These are phyloP conservation scores for Elongisporangium undulatum DNA, from an alignment of 352 stramenopile species.

Conservation along the genomic window DNA sequence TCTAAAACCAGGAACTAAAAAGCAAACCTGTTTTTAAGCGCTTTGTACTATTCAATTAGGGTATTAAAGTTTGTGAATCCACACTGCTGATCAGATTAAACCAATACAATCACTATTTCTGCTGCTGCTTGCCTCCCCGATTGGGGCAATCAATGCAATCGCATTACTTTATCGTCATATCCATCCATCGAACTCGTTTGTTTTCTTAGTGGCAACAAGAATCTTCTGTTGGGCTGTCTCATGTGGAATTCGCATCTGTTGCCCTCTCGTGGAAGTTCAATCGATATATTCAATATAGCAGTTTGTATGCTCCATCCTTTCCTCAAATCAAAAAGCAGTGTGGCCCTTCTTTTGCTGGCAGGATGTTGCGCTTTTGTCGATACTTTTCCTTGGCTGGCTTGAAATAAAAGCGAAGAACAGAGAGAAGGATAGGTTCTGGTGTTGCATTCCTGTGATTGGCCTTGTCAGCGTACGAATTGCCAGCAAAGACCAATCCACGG, in stretches of 20 bases:
- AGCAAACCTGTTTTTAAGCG: too few relatives aligned
- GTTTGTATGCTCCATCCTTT: neutral
- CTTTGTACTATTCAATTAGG: too few relatives aligned
- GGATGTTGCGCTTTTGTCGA: too few relatives aligned
- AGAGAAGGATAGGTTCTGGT: conserved; percentile 3
- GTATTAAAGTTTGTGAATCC: too few relatives aligned
- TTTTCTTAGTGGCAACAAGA: neutral
- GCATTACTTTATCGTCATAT: neutral
- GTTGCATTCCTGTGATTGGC: conserved; percentile 3
- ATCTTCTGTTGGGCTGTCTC: neutral
- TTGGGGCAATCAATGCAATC: too few relatives aligned
- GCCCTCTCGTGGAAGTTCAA: neutral
- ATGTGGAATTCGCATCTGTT: neutral
- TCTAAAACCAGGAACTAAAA: too few relatives aligned
- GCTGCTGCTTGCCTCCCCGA: too few relatives aligned
- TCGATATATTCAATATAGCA: neutral
- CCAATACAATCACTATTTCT: too few relatives aligned
- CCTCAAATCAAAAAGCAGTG: neutral
- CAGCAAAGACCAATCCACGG: conserved; percentile 1
- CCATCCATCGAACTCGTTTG: neutral
- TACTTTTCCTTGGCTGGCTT: neutral
- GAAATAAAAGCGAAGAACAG: neutral
- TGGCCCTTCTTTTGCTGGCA: neutral
- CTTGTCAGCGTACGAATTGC: conserved; percentile 7
- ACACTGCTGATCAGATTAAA: too few relatives aligned